Evolutionary conservation across 2,329 filamentous ascomycete species (phyloP).

Genomic region (Xylariales sp.): DNA sequence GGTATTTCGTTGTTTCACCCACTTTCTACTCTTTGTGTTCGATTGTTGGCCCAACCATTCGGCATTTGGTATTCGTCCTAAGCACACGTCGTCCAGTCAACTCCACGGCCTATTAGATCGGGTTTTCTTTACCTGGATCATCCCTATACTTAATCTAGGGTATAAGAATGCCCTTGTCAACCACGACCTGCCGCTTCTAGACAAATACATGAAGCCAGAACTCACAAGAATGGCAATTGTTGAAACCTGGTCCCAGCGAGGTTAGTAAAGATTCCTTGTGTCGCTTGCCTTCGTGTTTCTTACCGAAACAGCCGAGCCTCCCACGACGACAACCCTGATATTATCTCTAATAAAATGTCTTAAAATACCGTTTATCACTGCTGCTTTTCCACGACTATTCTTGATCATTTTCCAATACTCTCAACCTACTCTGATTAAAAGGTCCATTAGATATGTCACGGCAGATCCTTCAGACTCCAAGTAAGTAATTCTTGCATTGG

Average conservation of each 20-base stretch:
- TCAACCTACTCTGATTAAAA: constrained; percentile 55
- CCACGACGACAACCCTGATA: constrained; percentile 46
- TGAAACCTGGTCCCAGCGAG: constrained; percentile 45
- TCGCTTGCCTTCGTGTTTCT: neutral
- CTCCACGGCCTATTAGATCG: constrained; percentile 44
- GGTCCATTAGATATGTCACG: constrained; percentile 51
- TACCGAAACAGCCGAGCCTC: constrained; percentile 31
- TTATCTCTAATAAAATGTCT: constrained; percentile 49
- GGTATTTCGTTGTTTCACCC: constrained; percentile 8
- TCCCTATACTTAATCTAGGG: constrained; percentile 47
- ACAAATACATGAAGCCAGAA: constrained; percentile 41
- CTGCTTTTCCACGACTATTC: constrained; percentile 52
- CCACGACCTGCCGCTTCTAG: constrained; percentile 46
- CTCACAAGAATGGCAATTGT: constrained; percentile 42
- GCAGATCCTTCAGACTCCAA: neutral
- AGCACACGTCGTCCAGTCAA: constrained; percentile 46
- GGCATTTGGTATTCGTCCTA: neutral
- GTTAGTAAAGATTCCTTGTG: constrained; percentile 36
- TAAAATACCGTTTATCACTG: constrained; percentile 46
- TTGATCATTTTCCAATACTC: constrained; percentile 55
- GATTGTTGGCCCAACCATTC: neutral
- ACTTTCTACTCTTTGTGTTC: constrained; percentile 5
- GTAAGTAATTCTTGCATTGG: no score
- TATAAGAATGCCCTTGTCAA: constrained; percentile 45
- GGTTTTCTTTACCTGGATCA: constrained; percentile 51